A percentile compares a stretch with the other conserved stretches of the same genome.
phyloP scores from a whole-genome alignment of 2,329 filamentous ascomycete genomes.

The Calonectria fujianensis region DNA sequence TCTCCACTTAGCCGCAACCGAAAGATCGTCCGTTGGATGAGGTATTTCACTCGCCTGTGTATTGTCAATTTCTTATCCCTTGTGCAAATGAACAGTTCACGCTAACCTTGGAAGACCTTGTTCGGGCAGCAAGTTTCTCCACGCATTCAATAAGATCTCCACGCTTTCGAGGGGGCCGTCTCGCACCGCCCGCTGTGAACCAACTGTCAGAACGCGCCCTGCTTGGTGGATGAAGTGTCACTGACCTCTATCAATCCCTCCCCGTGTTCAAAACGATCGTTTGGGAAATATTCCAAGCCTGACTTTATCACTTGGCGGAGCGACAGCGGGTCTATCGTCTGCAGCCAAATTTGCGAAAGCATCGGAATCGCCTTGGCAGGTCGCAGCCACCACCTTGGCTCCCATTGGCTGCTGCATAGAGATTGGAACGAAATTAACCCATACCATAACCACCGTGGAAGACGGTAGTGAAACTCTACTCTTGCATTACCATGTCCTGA shows the following conservation, averaged over 20 bases:
- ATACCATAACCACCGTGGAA: neutral
- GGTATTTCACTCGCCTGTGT: neutral
- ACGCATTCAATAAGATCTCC: neutral
- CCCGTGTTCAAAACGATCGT: neutral
- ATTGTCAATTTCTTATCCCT: too few species aligned
- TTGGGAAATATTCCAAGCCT: neutral
- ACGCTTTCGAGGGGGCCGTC: neutral
- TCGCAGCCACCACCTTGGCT: neutral
- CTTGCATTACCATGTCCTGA: neutral
- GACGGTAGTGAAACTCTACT: neutral
- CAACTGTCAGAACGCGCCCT: neutral
- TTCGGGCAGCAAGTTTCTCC: neutral
- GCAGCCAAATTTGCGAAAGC: neutral
- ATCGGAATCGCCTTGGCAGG: neutral
- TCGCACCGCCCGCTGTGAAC: neutral
- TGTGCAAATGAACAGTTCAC: too few species aligned
- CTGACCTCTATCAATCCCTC: neutral
- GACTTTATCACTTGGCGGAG: neutral
- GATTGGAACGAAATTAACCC: neutral
- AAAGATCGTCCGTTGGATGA: neutral
- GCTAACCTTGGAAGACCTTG: too few species aligned
- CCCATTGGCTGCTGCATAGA: neutral
- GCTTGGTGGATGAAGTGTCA: neutral
- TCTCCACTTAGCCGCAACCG: neutral
- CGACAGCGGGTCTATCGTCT: neutral